A percentile compares a stretch with the other conserved stretches of the same genome.
phyloP scores from a whole-genome alignment of 306 rosid species.

The Glycine tomentella region DNA sequence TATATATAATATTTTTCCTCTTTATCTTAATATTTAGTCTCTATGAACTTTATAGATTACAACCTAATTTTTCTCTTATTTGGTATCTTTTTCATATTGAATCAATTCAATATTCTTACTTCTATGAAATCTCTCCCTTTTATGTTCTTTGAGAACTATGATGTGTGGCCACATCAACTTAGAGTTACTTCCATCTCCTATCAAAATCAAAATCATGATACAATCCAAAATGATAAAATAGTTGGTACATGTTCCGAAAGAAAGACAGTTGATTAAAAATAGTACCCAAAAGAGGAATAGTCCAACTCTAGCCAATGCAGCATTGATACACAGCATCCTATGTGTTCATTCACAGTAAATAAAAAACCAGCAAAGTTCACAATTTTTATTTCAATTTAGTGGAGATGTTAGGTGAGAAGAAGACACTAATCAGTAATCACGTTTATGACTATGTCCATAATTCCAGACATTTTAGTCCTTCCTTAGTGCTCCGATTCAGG shows the following conservation, averaged over 20 bases:
- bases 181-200: too few species aligned
- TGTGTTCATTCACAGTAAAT: neutral
- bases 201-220: too few species aligned
- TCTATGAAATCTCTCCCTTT: too few species aligned
- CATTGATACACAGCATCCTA: constrained; percentile 4
- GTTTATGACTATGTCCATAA: neutral
- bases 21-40: too few species aligned
- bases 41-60: too few species aligned
- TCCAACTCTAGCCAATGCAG: constrained; percentile 7
- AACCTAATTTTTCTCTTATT: too few species aligned
- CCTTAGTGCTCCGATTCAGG: neutral
- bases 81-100: too few species aligned
- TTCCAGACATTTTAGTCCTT: neutral
- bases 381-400: neutral
- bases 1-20: too few species aligned
- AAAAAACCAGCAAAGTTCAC: neutral
- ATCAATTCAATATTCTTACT: too few species aligned
- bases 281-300: constrained; percentile 1
- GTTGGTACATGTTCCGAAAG: neutral
- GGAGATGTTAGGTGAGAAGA: constrained; percentile 8
- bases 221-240: neutral
- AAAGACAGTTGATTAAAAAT: neutral
- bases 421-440: neutral
- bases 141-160: too few species aligned
- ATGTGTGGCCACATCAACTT: too few species aligned